Percentiles rank a stretch among this genome's conserved stretches.
These are phyloP conservation scores for Ophiostoma ulmi DNA, from an alignment of 2,329 filamentous ascomycete genomes.

Conservation along the genomic window DNA sequence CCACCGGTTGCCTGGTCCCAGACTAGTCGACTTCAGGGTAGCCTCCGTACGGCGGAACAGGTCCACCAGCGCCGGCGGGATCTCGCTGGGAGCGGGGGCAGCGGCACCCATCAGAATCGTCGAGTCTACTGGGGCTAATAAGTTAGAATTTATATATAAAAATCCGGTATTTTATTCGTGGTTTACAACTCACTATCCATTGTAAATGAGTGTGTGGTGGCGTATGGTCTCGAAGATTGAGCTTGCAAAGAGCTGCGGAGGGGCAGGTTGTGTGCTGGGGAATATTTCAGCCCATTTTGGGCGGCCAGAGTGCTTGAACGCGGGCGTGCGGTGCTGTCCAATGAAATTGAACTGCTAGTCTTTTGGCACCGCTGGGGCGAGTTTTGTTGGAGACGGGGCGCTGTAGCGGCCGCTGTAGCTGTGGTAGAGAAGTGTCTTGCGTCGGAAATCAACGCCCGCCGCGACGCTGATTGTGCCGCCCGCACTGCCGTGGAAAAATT, in stretches of 20 bases:
- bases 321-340: background rate
- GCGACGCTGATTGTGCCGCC: constrained; percentile 13
- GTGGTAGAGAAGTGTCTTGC: background rate
- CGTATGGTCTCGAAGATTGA: background rate
- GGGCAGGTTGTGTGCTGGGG: background rate
- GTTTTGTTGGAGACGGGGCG: background rate
- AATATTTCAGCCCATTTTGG: constrained; percentile 3
- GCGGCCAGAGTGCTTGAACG: background rate
- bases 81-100: background rate
- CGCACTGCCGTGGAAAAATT: background rate
- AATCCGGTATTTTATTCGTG: no score
- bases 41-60: constrained; percentile 25
- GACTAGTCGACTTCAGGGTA: constrained; percentile 20
- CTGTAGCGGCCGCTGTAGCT: constrained; percentile 2
- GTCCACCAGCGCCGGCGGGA: background rate
- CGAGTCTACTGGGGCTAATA: background rate
- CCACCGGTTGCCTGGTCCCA: constrained; percentile 28
- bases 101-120: background rate
- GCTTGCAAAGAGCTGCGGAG: constrained; percentile 3
- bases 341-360: background rate
- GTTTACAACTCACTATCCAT: background rate
- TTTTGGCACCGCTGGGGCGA: background rate
- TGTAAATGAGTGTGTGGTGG: constrained; percentile 6
- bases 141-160: background rate
- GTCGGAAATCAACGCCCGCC: constrained; percentile 2